phyloP scores from a whole-genome alignment of 352 stramenopile species.

The Elongisporangium anandrum region DNA sequence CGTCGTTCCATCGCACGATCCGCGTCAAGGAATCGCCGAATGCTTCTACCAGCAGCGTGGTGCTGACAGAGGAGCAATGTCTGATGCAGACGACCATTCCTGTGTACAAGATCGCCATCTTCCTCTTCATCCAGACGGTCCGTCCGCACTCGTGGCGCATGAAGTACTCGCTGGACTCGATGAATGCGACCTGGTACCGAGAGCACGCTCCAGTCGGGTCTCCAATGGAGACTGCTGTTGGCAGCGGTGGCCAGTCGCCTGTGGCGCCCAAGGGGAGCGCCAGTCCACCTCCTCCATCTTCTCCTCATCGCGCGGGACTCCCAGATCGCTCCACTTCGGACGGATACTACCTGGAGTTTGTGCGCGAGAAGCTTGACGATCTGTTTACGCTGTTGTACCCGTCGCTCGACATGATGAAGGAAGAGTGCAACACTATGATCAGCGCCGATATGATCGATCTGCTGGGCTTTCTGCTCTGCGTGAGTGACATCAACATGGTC shows the following conservation, averaged over 20 bases:
- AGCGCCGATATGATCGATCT: slow-evolving; percentile 66
- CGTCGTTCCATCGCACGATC: slow-evolving; percentile 75
- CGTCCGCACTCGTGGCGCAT: slow-evolving; percentile 69
- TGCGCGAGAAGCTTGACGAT: slow-evolving; percentile 74
- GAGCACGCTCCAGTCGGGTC: slow-evolving; percentile 26
- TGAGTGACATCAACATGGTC: slow-evolving; percentile 38
- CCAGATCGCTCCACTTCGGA: slow-evolving; percentile 76
- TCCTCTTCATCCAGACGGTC: slow-evolving; percentile 78
- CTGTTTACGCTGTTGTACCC: slow-evolving; percentile 70
- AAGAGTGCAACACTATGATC: slow-evolving; percentile 45
- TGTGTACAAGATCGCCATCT: slow-evolving; percentile 74
- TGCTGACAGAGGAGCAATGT: slow-evolving; percentile 57
- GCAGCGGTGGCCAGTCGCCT: slow-evolving; percentile 25
- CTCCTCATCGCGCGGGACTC: slow-evolving; percentile 73
- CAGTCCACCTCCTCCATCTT: slow-evolving; percentile 60
- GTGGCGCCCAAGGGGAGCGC: slow-evolving; percentile 26
- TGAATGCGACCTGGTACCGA: slow-evolving; percentile 78
- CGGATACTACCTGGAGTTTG: slow-evolving; percentile 75
- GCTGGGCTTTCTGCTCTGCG: slow-evolving; percentile 68
- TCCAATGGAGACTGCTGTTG: not conserved
- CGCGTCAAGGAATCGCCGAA: slow-evolving; percentile 23
- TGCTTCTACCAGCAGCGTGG: slow-evolving; percentile 6
- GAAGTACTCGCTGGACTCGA: slow-evolving; percentile 74
- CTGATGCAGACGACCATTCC: slow-evolving; percentile 45
- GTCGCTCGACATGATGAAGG: slow-evolving; percentile 35